These are phyloP conservation scores for Uronychia setigera DNA, from an alignment of 73 alveolate species.

Conservation along the genomic window DNA sequence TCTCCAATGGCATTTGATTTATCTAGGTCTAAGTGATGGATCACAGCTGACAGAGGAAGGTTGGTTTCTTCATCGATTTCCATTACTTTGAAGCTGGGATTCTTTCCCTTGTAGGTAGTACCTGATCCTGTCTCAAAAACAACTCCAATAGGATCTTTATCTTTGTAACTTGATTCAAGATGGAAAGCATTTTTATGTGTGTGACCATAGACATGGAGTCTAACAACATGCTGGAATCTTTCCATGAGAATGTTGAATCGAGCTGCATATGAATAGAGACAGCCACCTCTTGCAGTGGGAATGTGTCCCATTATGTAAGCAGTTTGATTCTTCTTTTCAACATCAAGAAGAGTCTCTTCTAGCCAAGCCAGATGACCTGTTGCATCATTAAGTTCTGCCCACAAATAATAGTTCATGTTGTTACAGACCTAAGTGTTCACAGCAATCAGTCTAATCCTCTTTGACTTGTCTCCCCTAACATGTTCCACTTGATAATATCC, in stretches of 20 bases:
- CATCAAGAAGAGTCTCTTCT: constrained; percentile 43
- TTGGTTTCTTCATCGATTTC: constrained; percentile 53
- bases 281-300: constrained; percentile 30
- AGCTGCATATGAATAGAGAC: constrained; percentile 39
- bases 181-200: constrained; percentile 54
- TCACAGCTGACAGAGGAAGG: constrained; percentile 29
- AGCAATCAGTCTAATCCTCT: constrained; percentile 44
- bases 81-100: constrained; percentile 59
- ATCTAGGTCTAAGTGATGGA: constrained; percentile 36
- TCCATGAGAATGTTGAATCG: constrained; percentile 50
- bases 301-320: constrained; percentile 51
- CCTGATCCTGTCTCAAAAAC: constrained; percentile 14
- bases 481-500: neutral
- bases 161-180: constrained; percentile 8
- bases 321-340: constrained; percentile 31
- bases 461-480: neutral
- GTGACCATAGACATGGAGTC: constrained; percentile 54
- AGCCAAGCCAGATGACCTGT: constrained; percentile 58
- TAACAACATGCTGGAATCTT: constrained; percentile 54
- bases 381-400: constrained; percentile 49
- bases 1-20: constrained; percentile 42
- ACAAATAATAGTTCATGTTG: constrained; percentile 29
- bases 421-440: constrained; percentile 57
- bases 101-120: constrained; percentile 46
- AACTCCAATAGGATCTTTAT: constrained; percentile 7